Base-by-base conservation (phyloP, 2,329 filamentous ascomycete genomes). In the Xylaria digitata region DNA sequence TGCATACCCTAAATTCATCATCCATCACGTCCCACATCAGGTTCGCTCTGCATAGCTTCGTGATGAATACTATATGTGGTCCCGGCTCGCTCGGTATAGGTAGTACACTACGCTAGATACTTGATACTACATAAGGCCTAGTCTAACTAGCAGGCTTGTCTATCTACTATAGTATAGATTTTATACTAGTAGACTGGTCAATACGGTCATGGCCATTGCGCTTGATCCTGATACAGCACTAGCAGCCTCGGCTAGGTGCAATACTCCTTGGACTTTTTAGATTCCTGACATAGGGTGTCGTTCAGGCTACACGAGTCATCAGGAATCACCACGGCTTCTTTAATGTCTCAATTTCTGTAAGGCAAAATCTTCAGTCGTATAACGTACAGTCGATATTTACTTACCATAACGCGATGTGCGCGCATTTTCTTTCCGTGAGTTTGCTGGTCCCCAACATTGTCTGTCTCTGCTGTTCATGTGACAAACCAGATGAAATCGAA, bases 381-480 rank as follows among this genome's bases (percentile, higher is more conserved):
- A 34, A 53, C 34, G n/a, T 2, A 8, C 8, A 13, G 2, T 53
- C 34, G 37, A 37, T 42, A 54, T 42, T 42, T 19, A 15, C 60
- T 42, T 19, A 15, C 60, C 19, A 30, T 53, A 56, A 55, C 60
- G 52, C 52, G 61, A 32, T 19, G 43, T 56, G 37, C 54, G 53
- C 52, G 54, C 46, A 50, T n/a, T n/a, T n/a, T n/a, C n/a, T 57
- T 50, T 50, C 52, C 37, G n/a, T 23, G 30, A n/a, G 53, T 57
- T 57, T 56, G 52, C 57, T 30, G 13, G n/a, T 30, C 46, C 19
- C 34, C 6, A 23, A 11, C 23, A 6, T 15, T 26, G 26, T 3
- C 26, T 26, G 3, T n/a, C 37, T 55, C 21, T n/a, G 45, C 34
- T 57, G 65, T 67, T 67, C 65, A 67, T 67, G 65, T 67, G 61